phyloP scores from a whole-genome alignment of 1,284 basidiomycete species.

The Ceratobasidium sp. region DNA sequence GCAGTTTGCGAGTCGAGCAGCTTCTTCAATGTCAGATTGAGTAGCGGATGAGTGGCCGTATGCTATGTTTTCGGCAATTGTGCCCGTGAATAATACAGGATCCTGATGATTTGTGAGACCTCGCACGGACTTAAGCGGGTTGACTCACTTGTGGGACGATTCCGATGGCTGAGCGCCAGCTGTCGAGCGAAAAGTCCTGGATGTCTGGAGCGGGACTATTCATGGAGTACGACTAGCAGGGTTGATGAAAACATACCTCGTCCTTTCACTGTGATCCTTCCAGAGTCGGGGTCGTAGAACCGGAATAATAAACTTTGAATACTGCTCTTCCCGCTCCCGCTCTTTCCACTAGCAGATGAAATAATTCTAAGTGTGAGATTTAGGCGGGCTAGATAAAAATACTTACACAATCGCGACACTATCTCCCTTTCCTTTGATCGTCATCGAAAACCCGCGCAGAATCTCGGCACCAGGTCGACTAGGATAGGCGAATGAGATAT shows the following conservation, averaged over 20 bases:
- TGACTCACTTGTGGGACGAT: conserved; percentile 79
- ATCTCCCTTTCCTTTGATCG: conserved; percentile 79
- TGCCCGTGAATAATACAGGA: conserved; percentile 85
- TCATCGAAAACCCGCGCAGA: conserved; percentile 81
- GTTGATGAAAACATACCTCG: conserved; percentile 68
- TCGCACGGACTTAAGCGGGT: background rate
- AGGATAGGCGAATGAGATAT: conserved; percentile 88
- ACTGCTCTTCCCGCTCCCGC: conserved; percentile 92
- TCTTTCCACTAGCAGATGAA: conserved; percentile 59
- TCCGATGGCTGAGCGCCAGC: conserved; percentile 88
- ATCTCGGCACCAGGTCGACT: conserved; percentile 82
- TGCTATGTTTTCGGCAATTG: conserved; percentile 92
- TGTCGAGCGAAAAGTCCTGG: conserved; percentile 81
- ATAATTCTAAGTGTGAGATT: background rate
- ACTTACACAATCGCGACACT: conserved; percentile 92
- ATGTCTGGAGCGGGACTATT: conserved; percentile 70
- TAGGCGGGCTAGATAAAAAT: background rate
- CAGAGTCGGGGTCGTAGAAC: conserved; percentile 91
- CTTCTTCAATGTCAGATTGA: conserved; percentile 85
- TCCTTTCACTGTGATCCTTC: conserved; percentile 87
- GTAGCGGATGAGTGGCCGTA: conserved; percentile 84
- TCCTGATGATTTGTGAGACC: conserved; percentile 63
- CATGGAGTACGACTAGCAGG: background rate
- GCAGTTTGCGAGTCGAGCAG: conserved; percentile 92
- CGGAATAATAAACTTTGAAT: conserved; percentile 89